A percentile compares a stretch with the other conserved stretches of the same genome.
These are phyloP conservation scores for Pezicula carpinea DNA, from an alignment of 2,329 filamentous ascomycete genomes.

Conservation along the genomic window DNA sequence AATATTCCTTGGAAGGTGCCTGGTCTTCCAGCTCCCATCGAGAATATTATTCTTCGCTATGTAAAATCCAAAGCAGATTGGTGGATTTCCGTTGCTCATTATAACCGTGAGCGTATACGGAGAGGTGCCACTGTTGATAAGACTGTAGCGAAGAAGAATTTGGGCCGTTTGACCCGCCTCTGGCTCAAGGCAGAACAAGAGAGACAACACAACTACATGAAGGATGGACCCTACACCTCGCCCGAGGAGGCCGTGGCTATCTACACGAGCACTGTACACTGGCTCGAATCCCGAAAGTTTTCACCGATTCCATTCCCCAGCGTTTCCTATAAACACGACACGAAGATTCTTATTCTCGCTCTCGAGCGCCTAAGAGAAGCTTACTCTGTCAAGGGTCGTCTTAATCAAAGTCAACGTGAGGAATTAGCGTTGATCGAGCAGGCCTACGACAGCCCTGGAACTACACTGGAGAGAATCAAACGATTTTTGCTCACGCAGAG, in stretches of 20 bases:
- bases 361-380: slow-evolving; percentile 89
- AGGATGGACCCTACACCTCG: slow-evolving; percentile 96
- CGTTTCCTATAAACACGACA: slow-evolving; percentile 99
- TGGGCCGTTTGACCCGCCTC: slow-evolving; percentile 86
- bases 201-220: slow-evolving; percentile 98
- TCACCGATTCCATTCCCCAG: slow-evolving; percentile 98
- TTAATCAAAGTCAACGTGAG: slow-evolving; percentile 97
- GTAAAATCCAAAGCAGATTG: slow-evolving; percentile 99
- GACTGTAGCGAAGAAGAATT: slow-evolving; percentile 98
- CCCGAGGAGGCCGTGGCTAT: slow-evolving; percentile 98
- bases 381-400: slow-evolving; percentile 93
- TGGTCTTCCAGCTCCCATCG: slow-evolving; percentile 90
- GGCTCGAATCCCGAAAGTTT: slow-evolving; percentile 97
- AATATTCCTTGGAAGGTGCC: slow-evolving; percentile 99
- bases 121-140: slow-evolving; percentile 97
- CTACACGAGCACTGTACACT: slow-evolving; percentile 97
- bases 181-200: slow-evolving; percentile 99
- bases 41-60: slow-evolving; percentile 97
- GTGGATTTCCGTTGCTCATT: slow-evolving; percentile 99
- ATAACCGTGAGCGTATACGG: slow-evolving; percentile 95
- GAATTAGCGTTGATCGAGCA: slow-evolving; percentile 96
- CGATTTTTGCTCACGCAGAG: slow-evolving; percentile 93
- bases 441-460: slow-evolving; percentile 95
- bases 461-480: slow-evolving; percentile 93
- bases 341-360: slow-evolving; percentile 94